Percentiles rank a stretch among this genome's conserved stretches.
Evolutionary conservation across 768 basidiomycete genomes (phyloP).

Genomic region (Pisolithus sp.): DNA sequence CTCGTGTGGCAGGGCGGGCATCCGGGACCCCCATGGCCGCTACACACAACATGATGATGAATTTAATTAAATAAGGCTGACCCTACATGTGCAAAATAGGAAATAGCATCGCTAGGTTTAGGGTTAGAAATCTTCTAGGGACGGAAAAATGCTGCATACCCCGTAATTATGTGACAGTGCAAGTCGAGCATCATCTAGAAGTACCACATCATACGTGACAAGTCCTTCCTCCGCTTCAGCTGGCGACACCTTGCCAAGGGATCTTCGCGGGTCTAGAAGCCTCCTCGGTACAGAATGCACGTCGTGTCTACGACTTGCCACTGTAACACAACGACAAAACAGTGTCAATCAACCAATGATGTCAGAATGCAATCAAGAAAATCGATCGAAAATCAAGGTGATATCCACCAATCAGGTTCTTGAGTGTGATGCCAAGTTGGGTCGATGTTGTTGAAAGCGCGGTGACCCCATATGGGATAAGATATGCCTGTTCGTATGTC

Average conservation of each 20-base stretch:
- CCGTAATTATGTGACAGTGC: constrained; percentile 52
- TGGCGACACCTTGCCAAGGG: constrained; percentile 62
- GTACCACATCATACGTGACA: constrained; percentile 73
- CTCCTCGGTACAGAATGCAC: constrained; percentile 69
- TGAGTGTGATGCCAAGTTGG: constrained; percentile 80
- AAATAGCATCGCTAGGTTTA: too few relatives aligned
- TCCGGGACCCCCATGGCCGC: too few relatives aligned
- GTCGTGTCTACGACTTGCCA: constrained; percentile 69
- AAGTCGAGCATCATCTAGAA: constrained; percentile 61
- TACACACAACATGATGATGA: too few relatives aligned
- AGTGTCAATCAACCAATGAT: not conserved
- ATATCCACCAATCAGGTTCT: constrained; percentile 77
- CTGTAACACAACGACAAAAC: constrained; percentile 33
- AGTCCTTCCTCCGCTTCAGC: constrained; percentile 84
- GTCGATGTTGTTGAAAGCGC: constrained; percentile 74
- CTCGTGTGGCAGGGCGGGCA: too few relatives aligned
- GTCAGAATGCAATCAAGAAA: not conserved
- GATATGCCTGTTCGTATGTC: constrained; percentile 62
- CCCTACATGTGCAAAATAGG: too few relatives aligned
- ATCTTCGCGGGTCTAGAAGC: constrained; percentile 78
- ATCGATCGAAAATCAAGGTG: not conserved
- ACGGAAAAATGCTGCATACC: too few relatives aligned
- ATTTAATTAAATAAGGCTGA: too few relatives aligned
- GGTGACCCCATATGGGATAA: constrained; percentile 62
- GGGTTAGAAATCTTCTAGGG: too few relatives aligned